A percentile compares a stretch with the other conserved stretches of the same genome.
phyloP scores from a whole-genome alignment of 306 rosid genomes.

The Malus asiatica region DNA sequence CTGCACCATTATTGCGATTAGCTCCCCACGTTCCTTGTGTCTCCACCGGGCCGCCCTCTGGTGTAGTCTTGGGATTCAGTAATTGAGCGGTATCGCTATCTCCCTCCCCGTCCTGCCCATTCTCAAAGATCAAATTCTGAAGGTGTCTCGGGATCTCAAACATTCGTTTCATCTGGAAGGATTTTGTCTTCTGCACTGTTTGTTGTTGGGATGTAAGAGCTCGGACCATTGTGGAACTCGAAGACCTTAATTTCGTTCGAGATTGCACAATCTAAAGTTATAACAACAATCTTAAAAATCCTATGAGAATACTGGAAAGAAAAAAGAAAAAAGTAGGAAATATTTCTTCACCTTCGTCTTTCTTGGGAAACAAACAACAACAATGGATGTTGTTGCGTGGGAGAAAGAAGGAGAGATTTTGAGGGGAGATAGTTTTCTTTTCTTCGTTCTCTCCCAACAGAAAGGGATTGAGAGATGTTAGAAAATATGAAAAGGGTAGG shows the following conservation, averaged over 20 bases:
- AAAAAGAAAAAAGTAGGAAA: background rate
- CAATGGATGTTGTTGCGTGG: constrained; percentile 9
- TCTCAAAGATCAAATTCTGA: constrained; percentile 43
- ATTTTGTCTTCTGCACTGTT: constrained; percentile 52
- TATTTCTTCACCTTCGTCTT: constrained; percentile 2
- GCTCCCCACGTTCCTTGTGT: constrained; percentile 9
- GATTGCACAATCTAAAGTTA: constrained; percentile 11
- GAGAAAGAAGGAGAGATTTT: constrained; percentile 2
- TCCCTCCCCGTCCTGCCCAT: constrained; percentile 23
- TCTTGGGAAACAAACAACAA: constrained; percentile 12
- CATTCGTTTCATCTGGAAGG: constrained; percentile 65
- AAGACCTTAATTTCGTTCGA: background rate
- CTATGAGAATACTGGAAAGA: background rate
- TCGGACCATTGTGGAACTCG: constrained; percentile 51
- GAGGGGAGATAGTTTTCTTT: constrained; percentile 3
- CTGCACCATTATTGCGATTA: constrained; percentile 11
- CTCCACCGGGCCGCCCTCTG: constrained; percentile 5
- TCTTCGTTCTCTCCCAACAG: constrained; percentile 21
- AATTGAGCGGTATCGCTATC: constrained; percentile 16
- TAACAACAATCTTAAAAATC: background rate
- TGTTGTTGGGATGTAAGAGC: constrained; percentile 36
- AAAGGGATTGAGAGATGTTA: constrained; percentile 7
- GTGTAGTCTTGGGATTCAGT: constrained; percentile 17
- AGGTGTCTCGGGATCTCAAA: constrained; percentile 48
- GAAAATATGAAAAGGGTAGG: background rate